Evolutionary conservation across 768 basidiomycete species (phyloP), one percentile per base, ranked within the genome.

Genomic region (Baorangia bicolor): DNA sequence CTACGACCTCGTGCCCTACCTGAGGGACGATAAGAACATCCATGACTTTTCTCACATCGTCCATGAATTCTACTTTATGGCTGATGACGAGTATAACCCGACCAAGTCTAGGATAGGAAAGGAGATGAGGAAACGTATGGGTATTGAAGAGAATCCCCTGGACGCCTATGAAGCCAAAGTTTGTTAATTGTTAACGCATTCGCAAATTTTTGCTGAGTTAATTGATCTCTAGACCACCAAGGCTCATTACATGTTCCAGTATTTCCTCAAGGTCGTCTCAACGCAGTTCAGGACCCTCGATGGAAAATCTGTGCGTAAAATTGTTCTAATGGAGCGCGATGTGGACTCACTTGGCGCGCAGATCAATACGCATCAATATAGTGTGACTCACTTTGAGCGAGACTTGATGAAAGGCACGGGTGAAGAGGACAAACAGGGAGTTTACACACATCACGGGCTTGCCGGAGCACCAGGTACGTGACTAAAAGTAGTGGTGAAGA

Each of bases 241-340:
- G 67, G 73, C 86, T 25, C 83, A 93, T 62, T 96, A 92, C 71
- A 94, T 97, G 93, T 97, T 94, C 82, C 94, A 98, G 69, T 96
- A 98, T 74, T 98, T 98, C 85, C 80, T 99, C 66, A 99, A 99
- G 74, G 96, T 99, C 42, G 97, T 99, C 38, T 93, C 94, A 8
- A 99, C 96, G 2, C 88, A 90, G 68, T 98, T 97, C 76, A 81
- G 84, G 58, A 90, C 87, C n/a, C 76, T 96, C 27, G 83, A 88
- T 57, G 89, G 86, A 30, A 81, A 87, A 62, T 69, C 74, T 11
- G 89, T 90, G 67, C 40, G 83, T 74, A 28, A 43, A 51, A 49
- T 21, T 23, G n/a, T n/a, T 44, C 9, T 21, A 8, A 28, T 57
- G 30, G n/a, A 43, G 41, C 8, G 10, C 27, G 56, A 27, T 45